Base-by-base conservation (phyloP, 106 monocot genomes). In the Gastrodia elata region DNA sequence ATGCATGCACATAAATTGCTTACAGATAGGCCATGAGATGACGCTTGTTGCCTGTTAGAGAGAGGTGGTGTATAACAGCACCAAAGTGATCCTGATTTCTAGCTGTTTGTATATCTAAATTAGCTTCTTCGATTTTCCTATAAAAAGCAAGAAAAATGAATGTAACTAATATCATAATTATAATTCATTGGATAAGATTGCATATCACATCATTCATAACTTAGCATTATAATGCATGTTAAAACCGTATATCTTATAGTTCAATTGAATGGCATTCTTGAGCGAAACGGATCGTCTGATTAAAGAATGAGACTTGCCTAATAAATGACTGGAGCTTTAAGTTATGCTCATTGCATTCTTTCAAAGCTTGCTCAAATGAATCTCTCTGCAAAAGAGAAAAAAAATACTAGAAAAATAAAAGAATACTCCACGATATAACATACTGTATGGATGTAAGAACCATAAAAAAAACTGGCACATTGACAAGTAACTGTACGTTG, bases 21-120 rank as follows among this genome's bases (percentile, higher is more conserved):
- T 90, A 92, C 96, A 92, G 81, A 83, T 92, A 97, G 33, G 90
- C 88, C 96, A 90, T 97, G 76, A 92, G 92, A 48, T 92, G 90
- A 26, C 92, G 90, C 71, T 97, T 97, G 71, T 97, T 92, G 58
- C 90, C 90, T 36, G 79, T 58, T 56, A 97, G 78, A 67, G 96
- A 92, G 68, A 92, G 87, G 74, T 92, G 90, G 39, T 92, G 96
- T 58, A 93, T 83, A 33, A 86, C 89, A 55, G 96, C 92, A 58
- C 96, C 92, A 78, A 83, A 97, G 73, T 93, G 84, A 70, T 97
- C 96, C 56, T 88, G 88, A 55, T 97, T 92, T 90, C 87, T 90
- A 56, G 92, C 83, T 34, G 86, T 90, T 65, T 97, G 84, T 39
- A 88, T 83, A 43, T 97, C 96, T 77, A 90, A 71, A 61, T 83